Conservation (phyloP, 495 filamentous ascomycete species). For the Lasiosphaeria ovina region DNA sequence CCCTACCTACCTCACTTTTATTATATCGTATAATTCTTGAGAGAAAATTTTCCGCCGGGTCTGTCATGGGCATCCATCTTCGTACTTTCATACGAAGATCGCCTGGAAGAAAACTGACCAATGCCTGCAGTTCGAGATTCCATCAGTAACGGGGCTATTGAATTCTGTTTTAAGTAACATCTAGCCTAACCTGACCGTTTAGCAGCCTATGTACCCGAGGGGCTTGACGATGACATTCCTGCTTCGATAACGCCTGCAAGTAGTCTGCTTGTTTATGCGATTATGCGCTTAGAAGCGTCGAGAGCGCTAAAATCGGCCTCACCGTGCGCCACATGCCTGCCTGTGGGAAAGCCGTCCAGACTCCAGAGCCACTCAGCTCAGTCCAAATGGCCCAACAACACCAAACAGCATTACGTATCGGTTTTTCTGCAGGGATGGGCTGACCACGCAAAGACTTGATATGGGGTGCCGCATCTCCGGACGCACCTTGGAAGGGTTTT, state of each 20-base stretch:
- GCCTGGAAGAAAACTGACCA: too few species aligned
- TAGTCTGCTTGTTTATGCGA: too few species aligned
- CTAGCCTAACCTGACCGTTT: background rate
- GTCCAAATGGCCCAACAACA: conserved; percentile 2
- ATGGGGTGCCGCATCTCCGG: background rate
- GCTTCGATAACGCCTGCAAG: too few species aligned
- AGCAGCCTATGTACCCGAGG: background rate
- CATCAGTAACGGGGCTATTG: too few species aligned
- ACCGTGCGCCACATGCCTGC: background rate
- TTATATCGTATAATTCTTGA: too few species aligned
- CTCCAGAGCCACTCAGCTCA: conserved; percentile 18
- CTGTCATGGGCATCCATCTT: too few species aligned
- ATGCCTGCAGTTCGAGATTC: too few species aligned
- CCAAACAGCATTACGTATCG: conserved; percentile 30
- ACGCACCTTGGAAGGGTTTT: background rate
- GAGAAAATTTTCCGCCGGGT: too few species aligned
- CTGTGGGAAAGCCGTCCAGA: background rate
- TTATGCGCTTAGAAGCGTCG: background rate
- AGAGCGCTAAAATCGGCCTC: background rate
- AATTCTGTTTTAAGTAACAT: too few species aligned
- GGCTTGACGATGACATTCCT: background rate
- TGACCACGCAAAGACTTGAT: background rate
- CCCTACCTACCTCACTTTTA: too few species aligned
- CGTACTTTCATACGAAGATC: too few species aligned
- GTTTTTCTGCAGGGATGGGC: background rate